phyloP scores from a whole-genome alignment of 2,329 filamentous ascomycete genomes.

The Hirsutella minnesotensis region DNA sequence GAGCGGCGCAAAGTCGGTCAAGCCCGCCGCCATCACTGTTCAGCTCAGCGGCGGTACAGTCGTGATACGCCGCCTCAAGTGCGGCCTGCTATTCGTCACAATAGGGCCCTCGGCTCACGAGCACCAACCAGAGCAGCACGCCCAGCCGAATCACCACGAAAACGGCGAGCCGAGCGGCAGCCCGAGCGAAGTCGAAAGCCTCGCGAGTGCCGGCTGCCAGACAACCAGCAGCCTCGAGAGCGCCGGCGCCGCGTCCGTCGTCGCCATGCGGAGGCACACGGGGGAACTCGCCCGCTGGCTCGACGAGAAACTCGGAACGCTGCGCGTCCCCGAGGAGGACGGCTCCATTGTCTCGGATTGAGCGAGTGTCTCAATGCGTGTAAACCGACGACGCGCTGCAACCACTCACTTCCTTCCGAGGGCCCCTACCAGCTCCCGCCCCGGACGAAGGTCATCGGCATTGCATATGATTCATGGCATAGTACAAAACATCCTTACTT shows the following conservation, averaged over 20 bases:
- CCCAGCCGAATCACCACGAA: slow-evolving; percentile 9
- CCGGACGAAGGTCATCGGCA: too few species aligned
- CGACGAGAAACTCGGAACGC: slow-evolving; percentile 44
- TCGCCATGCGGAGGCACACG: slow-evolving; percentile 41
- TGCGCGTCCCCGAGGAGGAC: slow-evolving; percentile 40
- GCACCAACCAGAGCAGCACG: slow-evolving; percentile 7
- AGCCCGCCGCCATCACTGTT: slow-evolving; percentile 38
- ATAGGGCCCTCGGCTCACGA: slow-evolving; percentile 33
- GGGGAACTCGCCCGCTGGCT: slow-evolving; percentile 48
- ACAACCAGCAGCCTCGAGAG: slow-evolving; percentile 29
- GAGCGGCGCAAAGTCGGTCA: slow-evolving; percentile 12
- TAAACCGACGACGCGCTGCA: too few species aligned
- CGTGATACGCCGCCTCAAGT: slow-evolving; percentile 44
- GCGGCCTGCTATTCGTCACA: slow-evolving; percentile 50
- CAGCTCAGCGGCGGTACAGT: slow-evolving; percentile 48
- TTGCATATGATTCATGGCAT: not conserved
- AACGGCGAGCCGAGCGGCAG: slow-evolving; percentile 24
- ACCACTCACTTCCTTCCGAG: too few species aligned
- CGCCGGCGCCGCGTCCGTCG: slow-evolving; percentile 31
- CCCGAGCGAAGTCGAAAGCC: slow-evolving; percentile 33
- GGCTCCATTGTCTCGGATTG: slow-evolving; percentile 4
- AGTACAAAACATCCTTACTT: not conserved
- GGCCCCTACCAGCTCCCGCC: too few species aligned
- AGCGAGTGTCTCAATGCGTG: too few species aligned
- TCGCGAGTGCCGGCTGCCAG: slow-evolving; percentile 31